Evolutionary conservation across 768 basidiomycete species (phyloP).

Genomic region (Suillus subaureus): DNA sequence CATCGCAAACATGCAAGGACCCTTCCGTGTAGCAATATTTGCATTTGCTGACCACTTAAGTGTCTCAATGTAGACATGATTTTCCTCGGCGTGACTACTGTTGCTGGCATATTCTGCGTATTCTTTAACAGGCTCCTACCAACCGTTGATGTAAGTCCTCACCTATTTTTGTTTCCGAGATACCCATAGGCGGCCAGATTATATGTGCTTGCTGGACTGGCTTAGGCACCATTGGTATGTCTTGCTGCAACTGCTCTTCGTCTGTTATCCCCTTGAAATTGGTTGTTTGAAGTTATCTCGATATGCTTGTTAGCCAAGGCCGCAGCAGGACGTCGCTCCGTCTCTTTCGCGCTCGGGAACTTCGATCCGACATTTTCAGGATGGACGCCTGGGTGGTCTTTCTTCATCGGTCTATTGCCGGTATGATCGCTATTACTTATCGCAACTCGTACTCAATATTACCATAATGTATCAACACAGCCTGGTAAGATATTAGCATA

Average conservation of each 20-base stretch:
- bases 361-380: slow-evolving; percentile 67
- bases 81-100: slow-evolving; percentile 53
- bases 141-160: slow-evolving; percentile 46
- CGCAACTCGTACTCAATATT: not conserved
- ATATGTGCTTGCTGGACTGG: slow-evolving; percentile 66
- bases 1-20: slow-evolving; percentile 60
- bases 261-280: slow-evolving; percentile 6
- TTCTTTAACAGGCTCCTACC: slow-evolving; percentile 57
- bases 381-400: slow-evolving; percentile 69
- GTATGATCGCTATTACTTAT: slow-evolving; percentile 29
- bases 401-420: slow-evolving; percentile 65
- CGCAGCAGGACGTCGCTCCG: slow-evolving; percentile 53
- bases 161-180: not conserved
- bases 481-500: slow-evolving; percentile 25
- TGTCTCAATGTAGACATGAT: slow-evolving; percentile 44
- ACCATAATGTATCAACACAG: slow-evolving; percentile 16
- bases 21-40: not conserved
- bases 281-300: slow-evolving; percentile 48
- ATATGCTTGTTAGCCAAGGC: slow-evolving; percentile 60
- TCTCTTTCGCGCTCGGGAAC: slow-evolving; percentile 55
- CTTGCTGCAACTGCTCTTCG: not conserved
- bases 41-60: slow-evolving; percentile 7
- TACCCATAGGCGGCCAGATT: slow-evolving; percentile 37
- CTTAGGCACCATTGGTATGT: slow-evolving; percentile 52
- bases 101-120: slow-evolving; percentile 53